A percentile compares a stretch with the other conserved stretches of the same genome.
phyloP scores from a whole-genome alignment of 805 yeast species.

The Wickerhamomyces tratensis region DNA sequence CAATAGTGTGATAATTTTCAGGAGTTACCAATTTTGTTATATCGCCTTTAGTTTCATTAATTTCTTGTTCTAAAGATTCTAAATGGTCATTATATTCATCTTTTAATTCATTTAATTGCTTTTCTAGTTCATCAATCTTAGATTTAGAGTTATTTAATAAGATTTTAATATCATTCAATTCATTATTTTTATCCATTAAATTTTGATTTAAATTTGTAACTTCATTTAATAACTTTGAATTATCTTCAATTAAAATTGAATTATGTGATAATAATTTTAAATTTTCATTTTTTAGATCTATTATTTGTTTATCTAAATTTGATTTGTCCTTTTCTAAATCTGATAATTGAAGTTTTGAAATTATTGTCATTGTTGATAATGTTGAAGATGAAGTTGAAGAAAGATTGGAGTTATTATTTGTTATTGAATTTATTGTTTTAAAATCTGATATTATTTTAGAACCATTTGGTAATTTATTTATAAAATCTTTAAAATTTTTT shows the following conservation, averaged over 20 bases:
- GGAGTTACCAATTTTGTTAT: constrained; percentile 13
- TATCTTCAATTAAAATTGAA: too few relatives aligned
- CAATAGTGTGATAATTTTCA: constrained; percentile 8
- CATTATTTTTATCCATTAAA: not conserved
- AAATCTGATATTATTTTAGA: not conserved
- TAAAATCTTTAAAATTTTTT: constrained; percentile 8
- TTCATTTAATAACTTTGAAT: not conserved
- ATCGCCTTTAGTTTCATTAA: constrained; percentile 14
- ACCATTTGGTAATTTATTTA: constrained; percentile 8
- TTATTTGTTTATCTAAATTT: not conserved
- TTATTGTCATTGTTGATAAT: not conserved
- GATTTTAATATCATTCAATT: constrained; percentile 3
- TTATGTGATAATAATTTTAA: not conserved
- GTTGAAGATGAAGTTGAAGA: not conserved
- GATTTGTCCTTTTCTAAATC: not conserved
- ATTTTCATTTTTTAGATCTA: not conserved
- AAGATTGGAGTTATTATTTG: not conserved
- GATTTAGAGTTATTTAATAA: constrained; percentile 3
- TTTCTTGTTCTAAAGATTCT: not conserved
- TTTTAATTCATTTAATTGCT: not conserved
- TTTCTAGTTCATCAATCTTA: not conserved
- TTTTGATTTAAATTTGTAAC: not conserved
- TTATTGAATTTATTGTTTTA: too few relatives aligned
- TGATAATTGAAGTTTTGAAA: not conserved
- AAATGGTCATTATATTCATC: not conserved